These are phyloP conservation scores for Colletotrichum lini DNA, from an alignment of 2,329 filamentous ascomycete species.

Conservation along the genomic window DNA sequence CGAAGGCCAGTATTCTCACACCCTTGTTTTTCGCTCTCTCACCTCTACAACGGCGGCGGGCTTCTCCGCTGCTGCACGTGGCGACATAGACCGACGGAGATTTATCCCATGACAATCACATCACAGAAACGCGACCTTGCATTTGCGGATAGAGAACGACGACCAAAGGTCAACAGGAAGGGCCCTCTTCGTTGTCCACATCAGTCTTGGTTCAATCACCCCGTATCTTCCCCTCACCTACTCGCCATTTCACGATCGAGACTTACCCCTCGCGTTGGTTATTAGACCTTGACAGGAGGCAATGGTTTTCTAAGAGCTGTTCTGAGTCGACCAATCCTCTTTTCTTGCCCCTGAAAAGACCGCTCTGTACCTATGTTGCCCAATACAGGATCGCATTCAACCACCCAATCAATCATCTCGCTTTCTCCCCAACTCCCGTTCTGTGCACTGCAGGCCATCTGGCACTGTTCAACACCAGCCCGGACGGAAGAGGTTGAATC, in stretches of 20 bases:
- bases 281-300: conserved; percentile 8
- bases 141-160: not conserved
- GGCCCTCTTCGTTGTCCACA: not conserved
- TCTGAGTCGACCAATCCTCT: not conserved
- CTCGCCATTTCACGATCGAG: not conserved
- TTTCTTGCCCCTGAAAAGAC: not conserved
- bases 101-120: not conserved
- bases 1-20: not conserved
- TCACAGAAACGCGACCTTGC: not conserved
- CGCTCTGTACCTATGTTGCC: not conserved
- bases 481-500: not conserved
- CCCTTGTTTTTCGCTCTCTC: not conserved
- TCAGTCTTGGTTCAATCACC: not conserved
- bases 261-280: not conserved
- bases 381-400: not conserved
- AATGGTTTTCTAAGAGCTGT: not conserved
- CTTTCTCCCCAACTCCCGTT: not conserved
- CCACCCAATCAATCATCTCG: not conserved
- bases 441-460: not conserved
- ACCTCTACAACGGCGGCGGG: not conserved
- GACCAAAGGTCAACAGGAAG: not conserved
- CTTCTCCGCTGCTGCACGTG: not conserved
- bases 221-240: not conserved
- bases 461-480: not conserved
- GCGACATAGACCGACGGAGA: not conserved